Evolutionary conservation across 768 basidiomycete genomes (phyloP).

Genomic region (Candolleomyces eurysporus): DNA sequence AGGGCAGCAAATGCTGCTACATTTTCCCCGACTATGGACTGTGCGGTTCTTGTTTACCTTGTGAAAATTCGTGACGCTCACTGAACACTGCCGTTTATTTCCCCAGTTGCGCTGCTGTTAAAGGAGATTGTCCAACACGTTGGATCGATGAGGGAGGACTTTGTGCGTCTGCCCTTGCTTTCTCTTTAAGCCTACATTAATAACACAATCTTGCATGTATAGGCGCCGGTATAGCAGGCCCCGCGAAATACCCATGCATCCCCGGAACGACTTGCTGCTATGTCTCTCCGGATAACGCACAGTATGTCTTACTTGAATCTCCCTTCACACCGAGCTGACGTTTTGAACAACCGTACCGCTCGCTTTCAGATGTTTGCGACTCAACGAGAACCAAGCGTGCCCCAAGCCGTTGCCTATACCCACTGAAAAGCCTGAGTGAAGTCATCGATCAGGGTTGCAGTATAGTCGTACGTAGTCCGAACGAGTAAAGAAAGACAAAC

Average conservation of each 20-base stretch:
- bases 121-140: slow-evolving; percentile 12
- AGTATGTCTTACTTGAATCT: too few species aligned
- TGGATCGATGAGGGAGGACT: slow-evolving; percentile 15
- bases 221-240: slow-evolving; percentile 16
- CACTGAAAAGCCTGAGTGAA: too few species aligned
- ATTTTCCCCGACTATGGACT: slow-evolving; percentile 13
- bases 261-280: slow-evolving; percentile 23
- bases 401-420: too few species aligned
- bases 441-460: too few species aligned
- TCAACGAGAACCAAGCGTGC: too few species aligned
- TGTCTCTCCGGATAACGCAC: slow-evolving; percentile 17
- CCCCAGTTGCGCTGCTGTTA: slow-evolving; percentile 13
- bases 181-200: neutral
- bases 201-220: neutral
- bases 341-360: too few species aligned
- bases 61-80: neutral
- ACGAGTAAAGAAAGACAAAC: too few species aligned
- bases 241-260: slow-evolving; percentile 6
- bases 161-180: slow-evolving; percentile 7
- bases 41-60: slow-evolving; percentile 7
- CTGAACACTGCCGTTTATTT: neutral
- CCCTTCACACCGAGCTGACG: too few species aligned
- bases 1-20: neutral
- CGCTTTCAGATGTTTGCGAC: too few species aligned
- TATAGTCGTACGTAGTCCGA: too few species aligned